phyloP scores from a whole-genome alignment of 1,139 yeast genomes.

The Zygosaccharomyces sapae region DNA sequence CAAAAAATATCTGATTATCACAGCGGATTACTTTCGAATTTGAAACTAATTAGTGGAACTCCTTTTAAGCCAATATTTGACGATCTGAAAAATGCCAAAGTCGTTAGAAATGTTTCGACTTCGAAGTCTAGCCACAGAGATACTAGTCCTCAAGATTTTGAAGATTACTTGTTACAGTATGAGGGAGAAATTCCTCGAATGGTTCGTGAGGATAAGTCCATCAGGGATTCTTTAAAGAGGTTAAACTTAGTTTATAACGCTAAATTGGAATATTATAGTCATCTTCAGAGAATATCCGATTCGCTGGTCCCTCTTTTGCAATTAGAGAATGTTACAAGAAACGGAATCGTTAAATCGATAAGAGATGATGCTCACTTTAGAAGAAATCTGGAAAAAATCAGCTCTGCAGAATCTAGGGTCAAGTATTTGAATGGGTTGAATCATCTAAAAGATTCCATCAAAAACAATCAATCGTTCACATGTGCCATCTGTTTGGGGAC shows the following conservation, averaged over 20 bases:
- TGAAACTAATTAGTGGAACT: conserved; percentile 24
- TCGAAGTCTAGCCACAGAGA: conserved; percentile 1
- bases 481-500: conserved; percentile 76
- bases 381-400: conserved; percentile 31
- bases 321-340: conserved; percentile 20
- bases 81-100: conserved; percentile 29
- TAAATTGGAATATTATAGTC: conserved; percentile 75
- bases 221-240: conserved; percentile 49
- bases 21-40: conserved; percentile 17
- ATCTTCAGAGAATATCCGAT: conserved; percentile 81
- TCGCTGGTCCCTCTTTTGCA: conserved; percentile 45
- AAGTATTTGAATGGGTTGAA: conserved; percentile 57
- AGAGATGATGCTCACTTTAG: conserved; percentile 20
- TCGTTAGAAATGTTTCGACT: conserved; percentile 22
- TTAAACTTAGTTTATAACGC: conserved; percentile 70
- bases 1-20: conserved; percentile 28
- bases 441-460: conserved; percentile 27
- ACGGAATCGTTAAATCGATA: conserved; percentile 30
- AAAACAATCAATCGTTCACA: conserved; percentile 32
- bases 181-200: conserved; percentile 22
- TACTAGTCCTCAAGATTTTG: conserved; percentile 16
- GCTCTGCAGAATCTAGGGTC: conserved; percentile 49
- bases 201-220: conserved; percentile 26
- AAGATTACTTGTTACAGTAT: conserved; percentile 25
- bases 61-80: conserved; percentile 29